A percentile compares a stretch with the other conserved stretches of the same genome.
Evolutionary conservation across 768 basidiomycete species (phyloP).

Genomic region (Lactarius hengduanensis): DNA sequence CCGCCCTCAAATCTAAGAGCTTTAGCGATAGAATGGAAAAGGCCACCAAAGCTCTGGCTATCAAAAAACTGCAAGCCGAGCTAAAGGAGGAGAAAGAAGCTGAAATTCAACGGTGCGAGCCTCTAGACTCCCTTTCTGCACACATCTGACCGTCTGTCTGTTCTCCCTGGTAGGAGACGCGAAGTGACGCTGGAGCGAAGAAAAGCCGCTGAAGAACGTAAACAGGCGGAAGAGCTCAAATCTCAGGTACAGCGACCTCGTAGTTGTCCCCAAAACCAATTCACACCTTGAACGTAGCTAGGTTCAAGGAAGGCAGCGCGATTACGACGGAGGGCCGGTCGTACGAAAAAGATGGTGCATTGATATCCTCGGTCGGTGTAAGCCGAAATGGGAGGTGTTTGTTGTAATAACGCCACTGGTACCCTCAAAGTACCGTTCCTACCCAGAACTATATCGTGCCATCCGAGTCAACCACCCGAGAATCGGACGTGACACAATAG

Average conservation of each 20-base stretch:
- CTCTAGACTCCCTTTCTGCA: not conserved
- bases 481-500: not conserved
- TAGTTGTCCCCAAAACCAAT: constrained; percentile 1
- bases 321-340: constrained; percentile 66
- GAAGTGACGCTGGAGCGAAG: constrained; percentile 70
- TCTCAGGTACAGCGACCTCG: constrained; percentile 47
- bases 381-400: no score
- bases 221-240: constrained; percentile 60
- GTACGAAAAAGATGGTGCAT: constrained; percentile 79
- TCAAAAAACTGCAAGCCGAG: constrained; percentile 71
- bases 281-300: constrained; percentile 50
- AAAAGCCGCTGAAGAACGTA: constrained; percentile 69
- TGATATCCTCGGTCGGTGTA: constrained; percentile 38
- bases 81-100: constrained; percentile 75
- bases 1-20: constrained; percentile 60
- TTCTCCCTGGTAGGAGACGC: constrained; percentile 47
- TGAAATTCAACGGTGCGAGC: constrained; percentile 56
- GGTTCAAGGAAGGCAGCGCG: constrained; percentile 76
- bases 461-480: not conserved
- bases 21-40: constrained; percentile 73
- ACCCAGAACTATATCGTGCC: not conserved
- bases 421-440: not conserved
- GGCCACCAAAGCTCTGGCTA: constrained; percentile 60
- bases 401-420: not conserved
- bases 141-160: not conserved